A percentile compares a stretch with the other conserved stretches of the same genome.
These are phyloP conservation scores for Hericium alpestre DNA, from an alignment of 768 basidiomycete species.

Conservation along the genomic window DNA sequence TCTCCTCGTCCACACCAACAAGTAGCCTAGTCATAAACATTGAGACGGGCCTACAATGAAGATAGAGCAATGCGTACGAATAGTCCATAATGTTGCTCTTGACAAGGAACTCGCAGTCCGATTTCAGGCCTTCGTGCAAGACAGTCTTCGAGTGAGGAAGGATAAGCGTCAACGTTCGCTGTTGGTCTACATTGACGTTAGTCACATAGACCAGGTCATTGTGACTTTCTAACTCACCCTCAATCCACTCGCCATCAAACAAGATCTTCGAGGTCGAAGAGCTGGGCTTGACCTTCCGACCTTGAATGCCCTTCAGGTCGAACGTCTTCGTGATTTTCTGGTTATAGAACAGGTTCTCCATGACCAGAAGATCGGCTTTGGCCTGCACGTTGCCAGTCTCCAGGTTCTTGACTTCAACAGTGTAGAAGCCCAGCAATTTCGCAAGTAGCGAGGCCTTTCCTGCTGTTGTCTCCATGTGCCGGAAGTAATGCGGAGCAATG, in stretches of 20 bases:
- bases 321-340: slow-evolving; percentile 60
- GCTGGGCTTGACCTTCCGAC: slow-evolving; percentile 51
- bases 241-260: slow-evolving; percentile 81
- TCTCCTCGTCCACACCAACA: slow-evolving; percentile 58
- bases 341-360: slow-evolving; percentile 77
- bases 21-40: slow-evolving; percentile 38
- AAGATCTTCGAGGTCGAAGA: slow-evolving; percentile 42
- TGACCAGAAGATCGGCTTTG: slow-evolving; percentile 68
- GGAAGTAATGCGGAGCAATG: slow-evolving; percentile 68
- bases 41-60: neutral
- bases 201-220: neutral
- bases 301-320: slow-evolving; percentile 78
- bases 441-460: slow-evolving; percentile 59
- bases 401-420: slow-evolving; percentile 64
- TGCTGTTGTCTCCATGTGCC: slow-evolving; percentile 62
- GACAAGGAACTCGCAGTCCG: slow-evolving; percentile 65
- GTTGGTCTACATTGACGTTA: slow-evolving; percentile 38
- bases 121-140: slow-evolving; percentile 54
- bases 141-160: slow-evolving; percentile 67
- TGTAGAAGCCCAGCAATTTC: slow-evolving; percentile 76
- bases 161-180: slow-evolving; percentile 51
- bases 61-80: slow-evolving; percentile 39
- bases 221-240: slow-evolving; percentile 32
- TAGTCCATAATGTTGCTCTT: slow-evolving; percentile 82
- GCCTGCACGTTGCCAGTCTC: slow-evolving; percentile 55